phyloP scores from a whole-genome alignment of 768 basidiomycete species.

The Boletus rubescentipes region DNA sequence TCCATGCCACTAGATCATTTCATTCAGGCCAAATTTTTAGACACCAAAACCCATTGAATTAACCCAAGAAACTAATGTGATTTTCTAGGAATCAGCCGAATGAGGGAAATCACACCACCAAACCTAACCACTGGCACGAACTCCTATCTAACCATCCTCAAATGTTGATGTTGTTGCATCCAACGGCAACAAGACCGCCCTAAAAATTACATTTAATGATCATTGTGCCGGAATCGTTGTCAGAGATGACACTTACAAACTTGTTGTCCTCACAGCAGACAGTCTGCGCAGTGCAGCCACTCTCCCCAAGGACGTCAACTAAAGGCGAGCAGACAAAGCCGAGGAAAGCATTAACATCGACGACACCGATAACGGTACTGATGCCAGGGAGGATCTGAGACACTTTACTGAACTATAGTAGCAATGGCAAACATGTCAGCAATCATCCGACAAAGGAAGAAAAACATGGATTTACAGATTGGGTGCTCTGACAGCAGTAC shows the following conservation, averaged over 20 bases:
- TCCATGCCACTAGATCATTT: too few species aligned
- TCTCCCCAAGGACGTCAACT: not conserved
- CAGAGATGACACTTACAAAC: not conserved
- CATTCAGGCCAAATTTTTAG: too few species aligned
- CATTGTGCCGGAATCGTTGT: too few species aligned
- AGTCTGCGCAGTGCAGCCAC: not conserved
- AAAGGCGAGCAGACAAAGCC: not conserved
- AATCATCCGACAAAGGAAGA: too few species aligned
- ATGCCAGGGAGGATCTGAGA: not conserved
- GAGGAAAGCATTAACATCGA: not conserved
- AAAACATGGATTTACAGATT: not conserved
- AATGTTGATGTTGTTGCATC: not conserved
- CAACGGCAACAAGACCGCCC: constrained; percentile 3
- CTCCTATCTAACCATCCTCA: not conserved
- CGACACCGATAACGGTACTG: not conserved
- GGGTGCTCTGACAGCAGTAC: constrained; percentile 10
- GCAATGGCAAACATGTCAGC: not conserved
- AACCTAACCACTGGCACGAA: too few species aligned
- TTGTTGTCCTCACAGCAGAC: constrained; percentile 6
- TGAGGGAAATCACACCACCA: not conserved
- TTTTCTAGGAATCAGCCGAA: not conserved
- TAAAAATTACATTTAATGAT: not conserved
- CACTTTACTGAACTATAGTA: not conserved
- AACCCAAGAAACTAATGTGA: not conserved
- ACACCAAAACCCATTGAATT: too few species aligned